Evolutionary conservation across 805 yeast species (phyloP).

Genomic region (Yarrowia porcina): DNA sequence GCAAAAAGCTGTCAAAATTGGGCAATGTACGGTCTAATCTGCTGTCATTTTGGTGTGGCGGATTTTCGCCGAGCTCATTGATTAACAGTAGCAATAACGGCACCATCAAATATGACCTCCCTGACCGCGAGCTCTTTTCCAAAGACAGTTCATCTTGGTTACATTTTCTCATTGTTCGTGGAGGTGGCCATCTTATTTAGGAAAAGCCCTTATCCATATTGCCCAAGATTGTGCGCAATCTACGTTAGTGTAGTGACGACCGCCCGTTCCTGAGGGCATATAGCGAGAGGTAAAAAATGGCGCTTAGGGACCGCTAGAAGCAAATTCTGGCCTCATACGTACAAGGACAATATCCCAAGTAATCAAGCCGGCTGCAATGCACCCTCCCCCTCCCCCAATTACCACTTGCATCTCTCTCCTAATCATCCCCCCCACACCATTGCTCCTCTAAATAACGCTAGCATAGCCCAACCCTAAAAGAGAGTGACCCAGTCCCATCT

Average conservation of each 20-base stretch:
- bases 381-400: background rate
- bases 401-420: background rate
- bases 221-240: constrained; percentile 24
- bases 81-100: background rate
- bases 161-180: background rate
- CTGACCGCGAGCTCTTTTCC: background rate
- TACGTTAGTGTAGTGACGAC: background rate
- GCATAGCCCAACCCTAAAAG: constrained; percentile 24
- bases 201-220: constrained; percentile 22
- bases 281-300: background rate
- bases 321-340: background rate
- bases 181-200: background rate
- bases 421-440: constrained; percentile 15
- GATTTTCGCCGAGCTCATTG: background rate
- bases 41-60: background rate
- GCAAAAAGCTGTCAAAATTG: background rate
- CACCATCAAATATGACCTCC: background rate
- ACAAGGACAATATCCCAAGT: background rate
- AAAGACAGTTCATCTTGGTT: background rate
- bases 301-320: background rate
- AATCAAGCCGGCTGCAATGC: background rate
- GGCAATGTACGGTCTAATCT: background rate
- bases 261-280: constrained; percentile 20
- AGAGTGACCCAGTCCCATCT: constrained; percentile 6
- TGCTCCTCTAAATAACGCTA: constrained; percentile 24